A percentile compares a stretch with the other conserved stretches of the same genome.
phyloP scores from a whole-genome alignment of 179 eudicot genomes.

The Actinidia polygama region DNA sequence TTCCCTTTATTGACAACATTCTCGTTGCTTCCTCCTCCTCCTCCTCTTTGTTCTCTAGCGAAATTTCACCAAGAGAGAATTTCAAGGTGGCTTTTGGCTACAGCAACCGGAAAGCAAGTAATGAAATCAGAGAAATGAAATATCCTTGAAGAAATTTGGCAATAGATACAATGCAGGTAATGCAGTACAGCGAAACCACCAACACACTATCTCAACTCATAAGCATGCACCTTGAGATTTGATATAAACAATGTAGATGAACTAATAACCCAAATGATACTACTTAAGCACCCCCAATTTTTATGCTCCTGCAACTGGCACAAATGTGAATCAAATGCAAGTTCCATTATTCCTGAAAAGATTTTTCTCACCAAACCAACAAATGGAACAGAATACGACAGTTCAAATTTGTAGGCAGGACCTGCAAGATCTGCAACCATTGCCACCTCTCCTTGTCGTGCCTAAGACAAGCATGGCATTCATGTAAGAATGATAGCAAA shows the following conservation, averaged over 20 bases:
- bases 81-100: conserved; percentile 86
- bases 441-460: conserved; percentile 77
- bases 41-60: conserved; percentile 76
- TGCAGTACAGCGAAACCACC: conserved; percentile 14
- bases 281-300: too few relatives aligned
- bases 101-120: conserved; percentile 32
- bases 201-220: not conserved
- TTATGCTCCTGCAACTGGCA: not conserved
- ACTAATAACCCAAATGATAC: not conserved
- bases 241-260: not conserved
- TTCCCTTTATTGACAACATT: conserved; percentile 69
- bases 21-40: conserved; percentile 56
- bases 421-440: conserved; percentile 83
- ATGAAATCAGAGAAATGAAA: not conserved
- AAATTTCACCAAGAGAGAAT: conserved; percentile 82
- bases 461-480: conserved; percentile 56
- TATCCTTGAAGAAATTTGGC: conserved; percentile 10
- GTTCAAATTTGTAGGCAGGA: conserved; percentile 72
- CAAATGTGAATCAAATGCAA: not conserved
- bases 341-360: not conserved
- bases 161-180: conserved; percentile 20
- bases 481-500: too few relatives aligned
- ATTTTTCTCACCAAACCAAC: conserved; percentile 73
- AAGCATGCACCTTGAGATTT: too few relatives aligned
- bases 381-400: conserved; percentile 74